Evolutionary conservation across 495 filamentous ascomycete genomes (phyloP), one percentile per base, ranked within the genome.

Genomic region (Ascodesmis nigricans): DNA sequence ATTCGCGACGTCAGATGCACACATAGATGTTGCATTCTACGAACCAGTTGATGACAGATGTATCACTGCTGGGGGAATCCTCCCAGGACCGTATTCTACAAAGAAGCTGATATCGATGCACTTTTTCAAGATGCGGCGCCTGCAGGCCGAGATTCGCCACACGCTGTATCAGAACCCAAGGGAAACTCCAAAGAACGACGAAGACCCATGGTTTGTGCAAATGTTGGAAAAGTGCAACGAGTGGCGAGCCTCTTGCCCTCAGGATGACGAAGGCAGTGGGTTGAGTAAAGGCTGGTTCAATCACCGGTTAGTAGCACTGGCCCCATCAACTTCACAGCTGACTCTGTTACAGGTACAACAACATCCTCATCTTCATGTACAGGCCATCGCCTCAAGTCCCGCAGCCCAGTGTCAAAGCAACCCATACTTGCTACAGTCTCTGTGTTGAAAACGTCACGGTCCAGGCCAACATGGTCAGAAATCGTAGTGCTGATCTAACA

Each of bases 381-480:
- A 68, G 83, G 3, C 84, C 84, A 14, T 90, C 78, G 0, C 83
- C 83, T 5, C 84, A 92, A 51, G 65, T 95, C 1, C 78, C 84
- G 0, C 70, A 77, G 40, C 84, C 84, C 6, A 80, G 76, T 0
- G 48, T 69, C 17, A 49, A 62, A 17, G 79, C 83, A 1, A 82
- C 82, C 8, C 55, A 59, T 26, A 71, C 60, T 41, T 92, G 83
- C 49, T 91, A 73, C 49, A 71, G 87, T n/a, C 75, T 75, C 11
- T 72, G 72, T 37, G 58, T 69, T 11, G 77, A 69, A 52, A 81
- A 90, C 49, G 73, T 95, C 40, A 58, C 67, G 36, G 69, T 80
- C 55, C 72, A 78, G 23, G 67, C 64, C 45, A 65, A 74, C 31
- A 80, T 90, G 50, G 75, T 87, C 47, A 61, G 67, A 40, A 70